phyloP scores from a whole-genome alignment of 805 yeast genomes.

The Cyberlindnera mississippiensis region DNA sequence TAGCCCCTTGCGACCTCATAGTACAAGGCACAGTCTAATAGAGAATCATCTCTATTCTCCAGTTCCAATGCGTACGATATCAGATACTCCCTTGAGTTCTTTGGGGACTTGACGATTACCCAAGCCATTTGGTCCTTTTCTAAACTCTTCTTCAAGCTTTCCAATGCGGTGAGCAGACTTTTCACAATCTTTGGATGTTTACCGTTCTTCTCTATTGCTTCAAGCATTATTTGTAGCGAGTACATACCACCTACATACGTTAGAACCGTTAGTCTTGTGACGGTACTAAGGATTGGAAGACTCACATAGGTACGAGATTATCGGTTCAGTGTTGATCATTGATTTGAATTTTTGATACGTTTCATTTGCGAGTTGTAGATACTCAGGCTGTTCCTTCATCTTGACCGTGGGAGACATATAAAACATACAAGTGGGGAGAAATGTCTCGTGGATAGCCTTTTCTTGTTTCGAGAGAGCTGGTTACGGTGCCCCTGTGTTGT shows the following conservation, averaged over 20 bases:
- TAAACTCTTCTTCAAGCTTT: slow-evolving; percentile 1
- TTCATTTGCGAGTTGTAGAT: slow-evolving; percentile 4
- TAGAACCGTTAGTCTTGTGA: no score
- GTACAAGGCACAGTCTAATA: background rate
- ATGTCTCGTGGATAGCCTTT: no score
- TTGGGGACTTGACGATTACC: slow-evolving; percentile 1
- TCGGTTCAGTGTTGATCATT: slow-evolving; percentile 1
- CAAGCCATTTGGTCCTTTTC: background rate
- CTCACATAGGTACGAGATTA: slow-evolving; percentile 8
- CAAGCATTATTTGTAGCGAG: slow-evolving; percentile 9
- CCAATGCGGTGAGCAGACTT: slow-evolving; percentile 5
- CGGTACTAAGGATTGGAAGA: background rate
- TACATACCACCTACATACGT: slow-evolving; percentile 15
- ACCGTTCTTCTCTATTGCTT: background rate
- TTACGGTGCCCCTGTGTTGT: no score
- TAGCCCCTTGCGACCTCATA: slow-evolving; percentile 3
- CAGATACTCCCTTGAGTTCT: slow-evolving; percentile 15
- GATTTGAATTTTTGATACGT: slow-evolving; percentile 5
- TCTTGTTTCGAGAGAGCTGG: no score
- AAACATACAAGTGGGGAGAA: no score
- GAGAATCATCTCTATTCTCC: slow-evolving; percentile 3
- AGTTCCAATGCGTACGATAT: slow-evolving; percentile 3
- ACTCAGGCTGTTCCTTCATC: background rate
- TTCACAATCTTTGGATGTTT: slow-evolving; percentile 1
- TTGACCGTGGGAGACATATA: no score